Base-by-base conservation (phyloP, 2,329 filamentous ascomycete species). In the Colletotrichum sp. region DNA sequence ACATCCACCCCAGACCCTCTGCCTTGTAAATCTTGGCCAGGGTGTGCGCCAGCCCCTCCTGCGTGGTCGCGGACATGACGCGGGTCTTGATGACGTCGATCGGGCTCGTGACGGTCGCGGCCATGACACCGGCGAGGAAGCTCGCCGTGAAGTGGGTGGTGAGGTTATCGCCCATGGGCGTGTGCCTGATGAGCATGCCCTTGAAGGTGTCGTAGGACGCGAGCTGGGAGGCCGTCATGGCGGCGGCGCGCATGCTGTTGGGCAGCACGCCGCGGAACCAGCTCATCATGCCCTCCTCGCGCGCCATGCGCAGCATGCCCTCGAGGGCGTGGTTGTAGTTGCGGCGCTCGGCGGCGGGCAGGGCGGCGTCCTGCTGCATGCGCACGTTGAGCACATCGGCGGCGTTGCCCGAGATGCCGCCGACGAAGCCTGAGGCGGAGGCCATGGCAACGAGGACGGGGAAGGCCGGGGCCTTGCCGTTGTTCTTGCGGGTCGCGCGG, bases 321-420 rank as follows among this genome's bases (percentile, higher is more conserved):
- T 98, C 93, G 64, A 98, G 84, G 5, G 96, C 97, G 84, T 98
- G 91, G 78, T 92, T 93, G 87, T 99, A 99, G 85, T 98, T 97
- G 72, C 96, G 91, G 64, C 95, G 92, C 81, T 97, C 88, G 7
- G 90, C 89, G 1, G 86, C 81, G 1, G 96, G 94, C 2, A 98
- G 91, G 1, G 95, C 92, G 4, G 94, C 93, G 81, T 93, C 97
- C 86, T 98, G 95, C 87, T 99, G 97, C 97, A 99, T 99, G 79
- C 97, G 95, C 66, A 99, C 97, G 85, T 99, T 99, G 81, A 98
- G 89, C 39, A 99, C 96, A 84, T 99, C 97, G 78, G 96, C 96
- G 4, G 96, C 96, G 86, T 98, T 99, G 78, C 97, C 97, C 8
- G 94, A 94, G 62, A 98, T 87, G 66, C 97, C 97, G 77, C 97